Base-by-base conservation (phyloP, 2,329 filamentous ascomycete genomes). In the Arthrobotrys entomopaga region DNA sequence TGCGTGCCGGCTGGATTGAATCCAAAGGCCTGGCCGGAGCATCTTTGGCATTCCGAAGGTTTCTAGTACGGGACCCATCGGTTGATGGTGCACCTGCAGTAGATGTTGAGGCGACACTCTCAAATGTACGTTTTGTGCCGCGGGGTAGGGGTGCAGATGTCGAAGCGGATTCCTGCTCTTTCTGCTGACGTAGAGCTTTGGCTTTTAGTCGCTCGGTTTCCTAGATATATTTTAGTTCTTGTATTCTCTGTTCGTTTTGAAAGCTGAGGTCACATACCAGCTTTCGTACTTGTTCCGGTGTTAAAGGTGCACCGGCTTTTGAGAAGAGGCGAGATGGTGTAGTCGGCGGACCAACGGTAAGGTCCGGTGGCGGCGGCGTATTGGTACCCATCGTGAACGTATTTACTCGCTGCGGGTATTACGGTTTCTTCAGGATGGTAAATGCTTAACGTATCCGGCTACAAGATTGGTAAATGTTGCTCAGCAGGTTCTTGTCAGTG, bases 131-230 rank as follows among this genome's bases (percentile, higher is more conserved):
- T 81, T 97, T 97, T 73, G 88, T 89, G 4, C 90, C 89, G 78
- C 84, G 84, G 46, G 86, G 85, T 74, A 85, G 83, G 63, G 82
- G 83, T 43, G 83, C 81, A 16, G 83, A 78, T 8, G 83, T 81
- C 50, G 84, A 79, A 74, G 84, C 82, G 71, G 89, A 87, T 38
- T 89, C 88, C 79, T 93, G 88, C 70, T 87, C 86, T 79, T 90
- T 89, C 77, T 75, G 76, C 53, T 91, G 88, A 69, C 91, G 90
- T 16, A 93, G 84, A 1, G 93, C 93, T 85, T 97, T 98, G 65
- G 95, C 92, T 82, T 89, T 91, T 29, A 97, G 86, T 19, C 94
- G 88, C 78, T 89, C 93, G 81, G 94, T 89, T 87, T 97, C 94
- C 91, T 95, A 24, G 26, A 70, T 16, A 29, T 50, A 10, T 16